phyloP scores from a whole-genome alignment of 768 basidiomycete genomes.

The Boletus rubescentipes region DNA sequence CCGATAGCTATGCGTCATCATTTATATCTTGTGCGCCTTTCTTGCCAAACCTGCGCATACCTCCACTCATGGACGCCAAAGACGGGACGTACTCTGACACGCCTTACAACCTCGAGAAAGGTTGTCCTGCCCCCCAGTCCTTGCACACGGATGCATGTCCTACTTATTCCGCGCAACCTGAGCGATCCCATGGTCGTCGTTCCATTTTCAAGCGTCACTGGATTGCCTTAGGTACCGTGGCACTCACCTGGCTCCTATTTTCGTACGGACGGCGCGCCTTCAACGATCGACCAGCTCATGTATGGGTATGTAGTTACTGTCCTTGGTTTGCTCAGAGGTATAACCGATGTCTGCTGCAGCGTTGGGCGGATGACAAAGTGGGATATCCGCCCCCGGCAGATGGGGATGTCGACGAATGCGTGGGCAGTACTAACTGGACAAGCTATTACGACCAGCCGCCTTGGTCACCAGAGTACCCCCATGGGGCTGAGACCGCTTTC shows the following conservation, averaged over 20 bases:
- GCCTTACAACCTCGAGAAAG: conserved; percentile 20
- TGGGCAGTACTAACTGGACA: conserved; percentile 21
- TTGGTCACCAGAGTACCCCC: conserved; percentile 21
- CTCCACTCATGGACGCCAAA: conserved; percentile 17
- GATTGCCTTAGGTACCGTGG: conserved; percentile 3
- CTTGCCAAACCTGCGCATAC: neutral
- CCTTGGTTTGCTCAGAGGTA: neutral
- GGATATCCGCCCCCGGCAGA: neutral
- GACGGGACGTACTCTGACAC: conserved; percentile 1
- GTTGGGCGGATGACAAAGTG: neutral
- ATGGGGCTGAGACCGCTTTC: conserved; percentile 28
- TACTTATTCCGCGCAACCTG: neutral
- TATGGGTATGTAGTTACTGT: conserved; percentile 7
- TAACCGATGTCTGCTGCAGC: conserved; percentile 9
- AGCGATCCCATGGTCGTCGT: neutral
- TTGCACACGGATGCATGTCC: neutral
- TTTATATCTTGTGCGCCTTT: neutral
- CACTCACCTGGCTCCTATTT: conserved; percentile 15
- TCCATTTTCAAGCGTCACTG: conserved; percentile 9
- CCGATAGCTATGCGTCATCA: neutral
- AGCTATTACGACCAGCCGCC: conserved; percentile 23
- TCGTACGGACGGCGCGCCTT: conserved; percentile 6
- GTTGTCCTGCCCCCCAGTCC: conserved; percentile 2
- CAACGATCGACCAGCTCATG: neutral
- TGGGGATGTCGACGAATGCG: conserved; percentile 12